Base-by-base conservation (phyloP, 2,329 filamentous ascomycete genomes). In the Aspergillus tamarii region DNA sequence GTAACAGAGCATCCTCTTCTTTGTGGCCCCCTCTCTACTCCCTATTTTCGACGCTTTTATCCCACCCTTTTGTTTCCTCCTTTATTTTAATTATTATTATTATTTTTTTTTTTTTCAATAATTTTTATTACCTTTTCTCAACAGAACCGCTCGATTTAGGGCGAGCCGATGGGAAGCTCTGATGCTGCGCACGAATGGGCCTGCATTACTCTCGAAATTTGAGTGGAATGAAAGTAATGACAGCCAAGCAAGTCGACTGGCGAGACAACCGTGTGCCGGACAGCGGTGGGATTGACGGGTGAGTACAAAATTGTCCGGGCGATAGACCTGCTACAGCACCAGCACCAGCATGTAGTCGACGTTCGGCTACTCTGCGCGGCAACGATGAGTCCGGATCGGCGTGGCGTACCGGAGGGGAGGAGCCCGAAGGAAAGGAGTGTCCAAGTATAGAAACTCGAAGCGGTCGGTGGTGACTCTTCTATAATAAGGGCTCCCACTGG, bases 261-360 rank as follows among this genome's bases (percentile, higher is more conserved):
- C 34, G 59, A 48, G 39, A 54, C 60, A 64, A 66, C 68, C 67
- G 70, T 72, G 73, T 76, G 65, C 70, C 71, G 66, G 73, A 73
- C 70, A 73, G 66, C 71, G 72, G 70, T 59, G 61, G 45, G 64
- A 55, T 48, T 55, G 34, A 7, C 32, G 32, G 32, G n/a, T 6
- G 52, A 39, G 41, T 43, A 59, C 50, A 59, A 41, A 59, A 55
- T 6, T 39, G 34, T 57, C 64, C 61, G 65, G 64, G 64, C 50
- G 67, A 72, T 71, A 74, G 70, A 72, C 72, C 70, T 70, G 73
- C 72, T 76, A 75, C 70, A 69, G 72, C 72, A 71, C 74, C 70
- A 69, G 72, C 72, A 71, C 74, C 72, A 73, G 71, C 64, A 67
- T 61, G 62, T 63, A 69, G 64, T 60, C 45, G 48, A 56, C 52